These are phyloP conservation scores for Chrysosphaeria jannelii DNA, from an alignment of 2,329 filamentous ascomycete species.

Conservation along the genomic window DNA sequence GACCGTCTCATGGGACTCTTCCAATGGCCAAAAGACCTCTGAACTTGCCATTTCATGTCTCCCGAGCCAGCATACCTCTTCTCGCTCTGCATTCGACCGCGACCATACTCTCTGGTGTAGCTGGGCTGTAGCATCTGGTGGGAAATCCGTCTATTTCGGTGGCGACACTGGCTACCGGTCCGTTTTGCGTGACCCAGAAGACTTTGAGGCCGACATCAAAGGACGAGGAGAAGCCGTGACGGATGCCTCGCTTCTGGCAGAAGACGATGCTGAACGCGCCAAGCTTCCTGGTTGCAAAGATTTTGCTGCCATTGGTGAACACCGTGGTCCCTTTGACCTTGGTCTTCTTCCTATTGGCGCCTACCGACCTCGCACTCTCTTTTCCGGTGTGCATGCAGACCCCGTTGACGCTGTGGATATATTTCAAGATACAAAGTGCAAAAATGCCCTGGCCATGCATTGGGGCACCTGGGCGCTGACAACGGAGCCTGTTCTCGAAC, in stretches of 20 bases:
- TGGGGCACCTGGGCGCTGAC: slow-evolving; percentile 84
- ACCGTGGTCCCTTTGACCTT: slow-evolving; percentile 65
- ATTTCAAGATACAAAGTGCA: slow-evolving; percentile 55
- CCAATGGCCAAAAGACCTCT: background rate
- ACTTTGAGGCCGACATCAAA: slow-evolving; percentile 7
- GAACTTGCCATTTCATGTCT: slow-evolving; percentile 30
- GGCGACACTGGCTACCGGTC: slow-evolving; percentile 76
- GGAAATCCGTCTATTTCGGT: slow-evolving; percentile 59
- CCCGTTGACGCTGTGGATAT: slow-evolving; percentile 75
- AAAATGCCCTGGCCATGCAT: slow-evolving; percentile 57
- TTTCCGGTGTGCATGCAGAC: slow-evolving; percentile 61
- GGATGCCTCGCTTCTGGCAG: slow-evolving; percentile 21
- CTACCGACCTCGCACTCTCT: slow-evolving; percentile 41
- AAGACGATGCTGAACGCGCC: slow-evolving; percentile 39
- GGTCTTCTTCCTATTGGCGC: slow-evolving; percentile 84
- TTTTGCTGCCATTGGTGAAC: slow-evolving; percentile 54
- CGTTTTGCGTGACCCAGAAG: slow-evolving; percentile 13
- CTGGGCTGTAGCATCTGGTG: slow-evolving; percentile 48
- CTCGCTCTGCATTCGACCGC: slow-evolving; percentile 36
- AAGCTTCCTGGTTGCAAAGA: slow-evolving; percentile 48
- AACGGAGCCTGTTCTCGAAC: slow-evolving; percentile 59
- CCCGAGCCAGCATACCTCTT: slow-evolving; percentile 59
- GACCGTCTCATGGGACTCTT: slow-evolving; percentile 13
- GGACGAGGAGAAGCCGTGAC: background rate
- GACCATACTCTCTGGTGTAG: slow-evolving; percentile 62